phyloP scores from a whole-genome alignment of 2,329 filamentous ascomycete species.

The Colletotrichum horii region DNA sequence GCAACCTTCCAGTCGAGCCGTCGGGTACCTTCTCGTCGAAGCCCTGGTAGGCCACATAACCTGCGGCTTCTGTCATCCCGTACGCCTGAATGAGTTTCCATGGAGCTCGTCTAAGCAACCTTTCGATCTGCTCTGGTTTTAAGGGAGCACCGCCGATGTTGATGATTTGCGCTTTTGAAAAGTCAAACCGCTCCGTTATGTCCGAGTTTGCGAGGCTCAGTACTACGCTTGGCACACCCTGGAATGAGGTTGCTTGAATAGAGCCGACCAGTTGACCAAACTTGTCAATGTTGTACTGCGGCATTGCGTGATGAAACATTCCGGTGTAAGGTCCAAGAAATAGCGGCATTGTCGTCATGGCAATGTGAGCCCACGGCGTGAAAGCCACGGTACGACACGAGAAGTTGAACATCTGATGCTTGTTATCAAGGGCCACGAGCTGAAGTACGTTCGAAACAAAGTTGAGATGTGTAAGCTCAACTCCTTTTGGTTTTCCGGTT shows the following conservation, averaged over 20 bases:
- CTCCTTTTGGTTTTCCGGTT: slow-evolving; percentile 89
- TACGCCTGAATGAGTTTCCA: slow-evolving; percentile 47
- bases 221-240: slow-evolving; percentile 44
- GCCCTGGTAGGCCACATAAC: slow-evolving; percentile 46
- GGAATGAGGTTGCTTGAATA: slow-evolving; percentile 40
- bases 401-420: slow-evolving; percentile 34
- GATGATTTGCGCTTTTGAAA: slow-evolving; percentile 39
- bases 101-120: slow-evolving; percentile 33
- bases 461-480: slow-evolving; percentile 84
- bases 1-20: slow-evolving; percentile 38
- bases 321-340: slow-evolving; percentile 49
- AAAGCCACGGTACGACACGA: slow-evolving; percentile 41
- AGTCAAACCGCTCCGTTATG: slow-evolving; percentile 38
- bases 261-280: slow-evolving; percentile 39
- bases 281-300: slow-evolving; percentile 38
- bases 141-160: slow-evolving; percentile 40
- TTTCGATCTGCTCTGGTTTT: slow-evolving; percentile 36
- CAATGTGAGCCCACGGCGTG: slow-evolving; percentile 50
- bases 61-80: slow-evolving; percentile 50
- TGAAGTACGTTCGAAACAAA: slow-evolving; percentile 71
- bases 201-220: slow-evolving; percentile 40
- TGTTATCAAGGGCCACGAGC: slow-evolving; percentile 39
- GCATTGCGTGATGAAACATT: slow-evolving; percentile 50
- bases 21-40: slow-evolving; percentile 34
- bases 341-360: slow-evolving; percentile 46